Base-by-base conservation (phyloP, 2,329 filamentous ascomycete genomes). In the Colletotrichum sp. region DNA sequence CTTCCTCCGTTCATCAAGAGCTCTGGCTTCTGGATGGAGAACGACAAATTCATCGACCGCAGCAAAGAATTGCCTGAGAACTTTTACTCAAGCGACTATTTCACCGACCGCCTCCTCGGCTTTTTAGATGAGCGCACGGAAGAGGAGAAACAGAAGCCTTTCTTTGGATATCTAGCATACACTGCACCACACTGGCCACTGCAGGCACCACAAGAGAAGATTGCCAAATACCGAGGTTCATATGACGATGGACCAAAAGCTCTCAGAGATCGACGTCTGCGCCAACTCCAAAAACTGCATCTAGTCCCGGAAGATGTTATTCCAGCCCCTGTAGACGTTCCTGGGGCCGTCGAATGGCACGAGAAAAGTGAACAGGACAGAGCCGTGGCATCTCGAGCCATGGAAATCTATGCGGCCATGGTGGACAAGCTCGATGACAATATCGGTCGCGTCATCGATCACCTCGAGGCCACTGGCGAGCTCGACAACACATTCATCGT, bases 341-440 rank as follows among this genome's bases (percentile, higher is more conserved):
- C 18, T 3, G 52, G 24, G 0, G 24, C 24, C 7, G 52, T 18
- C 8, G 52, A 28, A 28, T 57, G 52, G 52, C 13, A 26, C 1
- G 15, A 57, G 7, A 57, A 24, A 6, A 10, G 22, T 57, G 22
- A 15, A 28, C 22, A 24, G 7, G 52, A 57, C 8, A 57, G 78
- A 30, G 78, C 79, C 9, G 57, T 68, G 12, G 81, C 81, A 3
- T 78, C 79, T 8, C 77, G 82, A n/a, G 79, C 79, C n/a, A 84
- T 84, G 83, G 83, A 91, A 77, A 86, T 88, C 13, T 91, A 88
- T 72, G 89, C 90, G 0, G 90, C 85, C 1, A 91, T 92, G 89
- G 89, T 91, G 15, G 89, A 91, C 72, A 85, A 85, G 65, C 90
- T 91, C 71, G 90, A 91, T 75, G 79, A 82, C 55, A 88, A 89